Evolutionary conservation across 1,139 yeast genomes (phyloP).

Genomic region (Pichia norvegensis): DNA sequence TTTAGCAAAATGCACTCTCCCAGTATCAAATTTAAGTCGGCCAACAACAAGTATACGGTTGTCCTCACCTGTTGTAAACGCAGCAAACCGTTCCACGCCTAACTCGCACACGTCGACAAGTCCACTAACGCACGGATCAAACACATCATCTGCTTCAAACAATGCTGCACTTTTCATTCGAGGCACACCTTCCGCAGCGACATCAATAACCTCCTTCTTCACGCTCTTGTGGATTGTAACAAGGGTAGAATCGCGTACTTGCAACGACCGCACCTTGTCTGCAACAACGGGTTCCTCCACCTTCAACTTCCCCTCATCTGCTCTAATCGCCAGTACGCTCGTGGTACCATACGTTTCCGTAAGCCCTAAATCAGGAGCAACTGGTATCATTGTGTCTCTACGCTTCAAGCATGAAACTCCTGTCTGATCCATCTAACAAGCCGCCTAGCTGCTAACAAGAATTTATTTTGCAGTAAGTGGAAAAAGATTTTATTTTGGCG

Average conservation of each 20-base stretch:
- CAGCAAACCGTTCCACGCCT: background rate
- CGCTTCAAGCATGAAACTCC: no score
- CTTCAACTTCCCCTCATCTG: background rate
- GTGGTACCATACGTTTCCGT: slow-evolving; percentile 13
- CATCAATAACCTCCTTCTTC: background rate
- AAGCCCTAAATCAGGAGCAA: slow-evolving; percentile 10
- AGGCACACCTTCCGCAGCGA: background rate
- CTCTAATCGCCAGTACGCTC: background rate
- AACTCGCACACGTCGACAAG: background rate
- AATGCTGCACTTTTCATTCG: background rate
- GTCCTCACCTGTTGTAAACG: background rate
- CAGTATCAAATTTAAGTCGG: background rate
- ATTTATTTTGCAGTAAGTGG: no score
- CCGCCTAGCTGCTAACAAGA: no score
- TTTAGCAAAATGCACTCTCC: background rate
- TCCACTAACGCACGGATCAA: slow-evolving; percentile 2
- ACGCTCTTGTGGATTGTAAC: background rate
- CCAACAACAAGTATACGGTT: slow-evolving; percentile 5
- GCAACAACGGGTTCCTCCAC: background rate
- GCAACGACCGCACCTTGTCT: background rate
- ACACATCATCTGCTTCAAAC: background rate
- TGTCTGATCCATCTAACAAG: no score
- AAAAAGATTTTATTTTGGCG: no score
- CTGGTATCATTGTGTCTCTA: slow-evolving; percentile 15
- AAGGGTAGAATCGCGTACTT: background rate